Evolutionary conservation across 2,329 filamentous ascomycete genomes (phyloP), one percentile per base, ranked within the genome.

Genomic region (Talaromyces rugulosus): DNA sequence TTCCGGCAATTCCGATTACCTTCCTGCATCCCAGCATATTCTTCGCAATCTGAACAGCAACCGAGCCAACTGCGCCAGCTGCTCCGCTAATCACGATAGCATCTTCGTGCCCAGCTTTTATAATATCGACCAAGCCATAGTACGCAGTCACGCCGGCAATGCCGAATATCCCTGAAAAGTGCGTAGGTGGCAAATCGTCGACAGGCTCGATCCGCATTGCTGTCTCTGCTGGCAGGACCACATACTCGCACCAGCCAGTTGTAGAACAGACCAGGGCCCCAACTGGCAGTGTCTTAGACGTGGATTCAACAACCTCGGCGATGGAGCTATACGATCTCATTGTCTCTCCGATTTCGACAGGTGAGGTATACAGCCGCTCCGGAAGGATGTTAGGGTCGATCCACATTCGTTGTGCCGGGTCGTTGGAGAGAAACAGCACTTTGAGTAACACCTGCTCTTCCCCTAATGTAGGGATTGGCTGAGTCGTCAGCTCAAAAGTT

Each of bases 31-130:
- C 54, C 14, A 82, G 63, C 23, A 82, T 65, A 62, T 81, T 74
- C 69, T 81, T 82, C 6, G 82, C 83, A 64, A 85, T 81, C 71
- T 85, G 83, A 7, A 84, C 80, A 0, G 75, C 81, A 71, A 81
- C 78, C 56, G 70, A 75, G 0, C 81, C 81, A 1, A 78, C 81
- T 6, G 80, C 80, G 2, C 81, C 81, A 1, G 81, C 81, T 1
- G 81, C 81, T 2, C 78, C 79, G 44, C 76, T 79, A 11, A 82
- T 70, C 16, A 83, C 79, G 31, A 81, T 68, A 3, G 75, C 76
- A 62, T 82, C 75, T 3, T 74, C 75, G 9, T 70, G 66, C 51
- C 73, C 76, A 4, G 73, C 71, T 23, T 70, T 71, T 11, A 73
- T 77, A n/a, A 77, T 71, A 30, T 77, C 75, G 28, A 71, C 66